Conservation (phyloP, 768 basidiomycete species). For the Cystofilobasidium bisporidii region DNA sequence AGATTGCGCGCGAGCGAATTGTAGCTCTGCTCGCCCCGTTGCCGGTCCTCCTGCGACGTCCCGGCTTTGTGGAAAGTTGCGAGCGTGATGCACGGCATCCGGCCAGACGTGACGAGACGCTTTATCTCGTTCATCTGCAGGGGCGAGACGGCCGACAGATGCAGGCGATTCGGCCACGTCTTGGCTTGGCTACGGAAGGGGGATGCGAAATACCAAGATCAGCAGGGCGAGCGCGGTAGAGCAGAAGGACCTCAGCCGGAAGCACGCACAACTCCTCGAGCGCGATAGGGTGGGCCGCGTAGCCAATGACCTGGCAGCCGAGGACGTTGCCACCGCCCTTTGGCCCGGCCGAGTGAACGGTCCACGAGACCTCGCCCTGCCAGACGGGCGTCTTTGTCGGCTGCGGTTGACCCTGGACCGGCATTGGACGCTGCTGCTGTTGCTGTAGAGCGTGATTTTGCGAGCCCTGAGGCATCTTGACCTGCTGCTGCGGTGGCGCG, state of each 20-base stretch:
- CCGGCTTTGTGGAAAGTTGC: neutral
- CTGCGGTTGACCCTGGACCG: neutral
- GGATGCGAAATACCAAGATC: neutral
- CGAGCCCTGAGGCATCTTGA: neutral
- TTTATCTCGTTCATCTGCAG: conserved; percentile 6
- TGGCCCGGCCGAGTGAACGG: neutral
- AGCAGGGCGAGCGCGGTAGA: neutral
- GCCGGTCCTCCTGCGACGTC: neutral
- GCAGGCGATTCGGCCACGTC: conserved; percentile 8
- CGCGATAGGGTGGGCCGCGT: neutral
- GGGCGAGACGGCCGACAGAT: conserved; percentile 10
- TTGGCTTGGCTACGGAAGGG: neutral
- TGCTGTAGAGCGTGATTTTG: neutral
- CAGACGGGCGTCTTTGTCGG: neutral
- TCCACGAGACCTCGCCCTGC: conserved; percentile 15
- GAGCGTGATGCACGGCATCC: conserved; percentile 13
- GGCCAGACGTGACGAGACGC: conserved; percentile 7
- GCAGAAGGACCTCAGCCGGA: too few relatives aligned
- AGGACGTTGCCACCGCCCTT: conserved; percentile 3
- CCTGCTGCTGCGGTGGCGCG: neutral
- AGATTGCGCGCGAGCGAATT: conserved; percentile 5
- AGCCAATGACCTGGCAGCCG: conserved; percentile 6
- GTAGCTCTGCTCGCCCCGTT: conserved; percentile 14
- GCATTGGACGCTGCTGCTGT: neutral
- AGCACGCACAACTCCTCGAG: conserved; percentile 10